phyloP scores from a whole-genome alignment of 2,329 filamentous ascomycete species.

The Fusarium mundagurra region DNA sequence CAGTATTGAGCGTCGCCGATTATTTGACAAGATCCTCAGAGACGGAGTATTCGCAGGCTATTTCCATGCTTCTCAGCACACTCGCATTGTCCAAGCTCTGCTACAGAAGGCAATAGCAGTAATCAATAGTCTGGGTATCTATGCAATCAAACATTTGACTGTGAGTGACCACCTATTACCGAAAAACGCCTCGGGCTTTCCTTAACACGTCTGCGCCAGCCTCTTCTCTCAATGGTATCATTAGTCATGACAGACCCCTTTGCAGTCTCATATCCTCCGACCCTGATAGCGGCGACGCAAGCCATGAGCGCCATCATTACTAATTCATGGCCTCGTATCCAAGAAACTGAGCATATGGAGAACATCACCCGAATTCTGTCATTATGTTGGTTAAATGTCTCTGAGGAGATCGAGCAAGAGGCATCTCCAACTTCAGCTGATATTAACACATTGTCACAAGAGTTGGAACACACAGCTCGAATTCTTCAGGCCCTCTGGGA shows the following conservation, averaged over 20 bases:
- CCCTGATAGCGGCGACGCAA: slow-evolving; percentile 62
- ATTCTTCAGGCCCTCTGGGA: slow-evolving; percentile 40
- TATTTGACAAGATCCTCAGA: slow-evolving; percentile 65
- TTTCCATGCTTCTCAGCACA: slow-evolving; percentile 67
- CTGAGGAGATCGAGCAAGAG: slow-evolving; percentile 52
- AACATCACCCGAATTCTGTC: slow-evolving; percentile 71
- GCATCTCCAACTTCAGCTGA: neutral
- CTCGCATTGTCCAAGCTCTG: slow-evolving; percentile 66
- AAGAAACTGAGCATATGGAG: slow-evolving; percentile 62
- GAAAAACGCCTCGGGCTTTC: neutral
- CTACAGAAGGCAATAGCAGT: slow-evolving; percentile 60
- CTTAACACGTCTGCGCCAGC: slow-evolving; percentile 52
- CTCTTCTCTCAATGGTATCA: slow-evolving; percentile 73
- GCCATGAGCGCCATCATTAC: slow-evolving; percentile 67
- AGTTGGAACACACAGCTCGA: slow-evolving; percentile 32
- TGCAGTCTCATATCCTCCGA: slow-evolving; percentile 60
- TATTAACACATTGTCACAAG: slow-evolving; percentile 14
- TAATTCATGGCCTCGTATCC: slow-evolving; percentile 76
- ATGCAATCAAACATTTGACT: slow-evolving; percentile 74
- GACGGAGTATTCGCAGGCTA: slow-evolving; percentile 65
- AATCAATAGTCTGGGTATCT: slow-evolving; percentile 67
- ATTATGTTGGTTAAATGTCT: slow-evolving; percentile 69
- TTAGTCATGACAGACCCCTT: slow-evolving; percentile 76
- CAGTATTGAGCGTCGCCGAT: slow-evolving; percentile 41
- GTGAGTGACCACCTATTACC: slow-evolving; percentile 47